Conservation (phyloP, 2,329 filamentous ascomycete species). For the Bipolaris zeicola region DNA sequence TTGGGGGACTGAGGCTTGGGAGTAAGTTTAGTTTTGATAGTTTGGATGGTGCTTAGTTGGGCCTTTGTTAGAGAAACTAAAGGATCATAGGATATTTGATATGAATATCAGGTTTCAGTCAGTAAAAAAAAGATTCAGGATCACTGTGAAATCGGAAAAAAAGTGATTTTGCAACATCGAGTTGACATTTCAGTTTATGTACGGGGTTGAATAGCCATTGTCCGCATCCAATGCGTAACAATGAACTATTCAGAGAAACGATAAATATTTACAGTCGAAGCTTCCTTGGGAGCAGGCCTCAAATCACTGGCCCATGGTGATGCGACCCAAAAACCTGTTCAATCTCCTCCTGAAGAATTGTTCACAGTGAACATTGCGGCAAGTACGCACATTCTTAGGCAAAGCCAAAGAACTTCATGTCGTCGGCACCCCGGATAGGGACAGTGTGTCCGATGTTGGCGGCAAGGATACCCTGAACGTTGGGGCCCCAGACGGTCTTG, state of each 20-base stretch:
- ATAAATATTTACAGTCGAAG: neutral
- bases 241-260: no score
- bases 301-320: neutral
- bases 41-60: neutral
- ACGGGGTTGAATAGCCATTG: no score
- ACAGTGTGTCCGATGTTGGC: conserved; percentile 45
- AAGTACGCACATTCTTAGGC: conserved; percentile 9
- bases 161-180: no score
- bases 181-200: no score
- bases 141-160: no score
- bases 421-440: conserved; percentile 39
- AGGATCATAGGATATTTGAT: neutral
- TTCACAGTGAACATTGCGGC: neutral
- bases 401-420: conserved; percentile 45
- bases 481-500: conserved; percentile 37
- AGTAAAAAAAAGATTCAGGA: no score
- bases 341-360: no score
- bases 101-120: neutral
- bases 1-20: neutral
- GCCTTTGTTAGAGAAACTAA: neutral
- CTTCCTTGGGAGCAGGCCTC: neutral
- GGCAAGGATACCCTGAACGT: conserved; percentile 45
- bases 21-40: conserved; percentile 7
- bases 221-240: no score
- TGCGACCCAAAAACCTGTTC: neutral